Evolutionary conservation across 2,329 filamentous ascomycete species (phyloP).

Genomic region (Pseudogymnoascus sp.): DNA sequence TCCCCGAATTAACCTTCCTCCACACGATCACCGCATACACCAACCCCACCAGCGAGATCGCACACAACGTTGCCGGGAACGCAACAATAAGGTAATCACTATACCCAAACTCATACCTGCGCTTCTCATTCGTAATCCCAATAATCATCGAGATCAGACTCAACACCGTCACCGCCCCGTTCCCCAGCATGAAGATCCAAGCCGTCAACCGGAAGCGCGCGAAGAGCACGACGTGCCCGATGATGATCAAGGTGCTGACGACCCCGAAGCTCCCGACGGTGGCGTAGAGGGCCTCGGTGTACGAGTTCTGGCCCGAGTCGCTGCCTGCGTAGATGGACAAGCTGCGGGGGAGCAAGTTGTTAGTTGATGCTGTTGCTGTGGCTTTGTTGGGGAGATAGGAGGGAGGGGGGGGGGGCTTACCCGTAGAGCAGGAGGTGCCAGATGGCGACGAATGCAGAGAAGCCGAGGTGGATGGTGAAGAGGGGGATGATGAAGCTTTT

Average conservation of each 20-base stretch:
- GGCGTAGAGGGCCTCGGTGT: background rate
- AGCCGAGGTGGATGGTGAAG: background rate
- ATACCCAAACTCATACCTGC: too few species aligned
- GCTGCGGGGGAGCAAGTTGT: background rate
- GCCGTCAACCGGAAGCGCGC: background rate
- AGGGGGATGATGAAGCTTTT: background rate
- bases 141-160: too few species aligned
- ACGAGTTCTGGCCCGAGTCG: background rate
- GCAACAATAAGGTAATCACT: too few species aligned
- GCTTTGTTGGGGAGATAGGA: background rate
- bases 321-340: background rate
- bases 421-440: background rate
- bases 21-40: background rate
- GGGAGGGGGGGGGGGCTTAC: background rate
- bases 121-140: too few species aligned
- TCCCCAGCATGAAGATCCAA: background rate
- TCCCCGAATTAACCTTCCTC: background rate
- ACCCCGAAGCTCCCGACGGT: background rate
- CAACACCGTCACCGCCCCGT: background rate
- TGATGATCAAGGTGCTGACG: background rate
- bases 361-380: background rate
- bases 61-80: background rate
- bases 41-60: background rate
- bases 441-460: background rate
- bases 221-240: background rate